A percentile compares a stretch with the other conserved stretches of the same genome.
phyloP scores from a whole-genome alignment of 495 filamentous ascomycete species.

The Zalerion maritima region DNA sequence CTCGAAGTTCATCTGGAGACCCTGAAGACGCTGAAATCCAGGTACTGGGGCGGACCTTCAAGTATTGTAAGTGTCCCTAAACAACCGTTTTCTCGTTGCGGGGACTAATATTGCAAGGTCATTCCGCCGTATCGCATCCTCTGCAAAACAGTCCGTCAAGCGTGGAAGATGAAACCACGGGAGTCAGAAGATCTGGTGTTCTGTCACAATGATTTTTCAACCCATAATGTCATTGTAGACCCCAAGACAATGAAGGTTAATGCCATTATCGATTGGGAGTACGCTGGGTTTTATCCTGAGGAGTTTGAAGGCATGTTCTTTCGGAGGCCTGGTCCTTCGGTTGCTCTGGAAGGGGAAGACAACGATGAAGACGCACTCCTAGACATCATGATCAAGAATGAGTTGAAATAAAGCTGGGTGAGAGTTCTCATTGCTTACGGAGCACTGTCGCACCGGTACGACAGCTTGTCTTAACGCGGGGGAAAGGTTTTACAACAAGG shows the following conservation, averaged over 20 bases:
- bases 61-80: too few species aligned
- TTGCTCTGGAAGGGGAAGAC: slow-evolving; percentile 2
- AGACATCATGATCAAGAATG: slow-evolving; percentile 2
- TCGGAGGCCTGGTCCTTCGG: slow-evolving; percentile 1
- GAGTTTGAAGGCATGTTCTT: too few species aligned
- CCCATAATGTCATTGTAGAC: slow-evolving; percentile 19
- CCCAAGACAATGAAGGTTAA: slow-evolving; percentile 18
- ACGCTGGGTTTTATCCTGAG: slow-evolving; percentile 22
- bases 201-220: slow-evolving; percentile 21
- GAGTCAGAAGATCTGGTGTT: slow-evolving; percentile 19
- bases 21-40: slow-evolving; percentile 1
- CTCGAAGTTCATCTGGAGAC: slow-evolving; percentile 1
- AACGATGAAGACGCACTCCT: slow-evolving; percentile 2
- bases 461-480: too few species aligned
- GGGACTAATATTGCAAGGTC: too few species aligned
- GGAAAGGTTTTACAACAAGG: too few species aligned
- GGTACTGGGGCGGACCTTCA: neutral
- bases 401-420: slow-evolving; percentile 1
- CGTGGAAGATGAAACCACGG: too few species aligned
- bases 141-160: too few species aligned
- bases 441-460: too few species aligned
- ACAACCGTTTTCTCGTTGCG: too few species aligned
- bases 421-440: too few species aligned
- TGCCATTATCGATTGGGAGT: slow-evolving; percentile 24
- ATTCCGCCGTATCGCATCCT: too few species aligned